Evolutionary conservation across 2,329 filamentous ascomycete species (phyloP).

Genomic region (Rutstroemia sydowiana): DNA sequence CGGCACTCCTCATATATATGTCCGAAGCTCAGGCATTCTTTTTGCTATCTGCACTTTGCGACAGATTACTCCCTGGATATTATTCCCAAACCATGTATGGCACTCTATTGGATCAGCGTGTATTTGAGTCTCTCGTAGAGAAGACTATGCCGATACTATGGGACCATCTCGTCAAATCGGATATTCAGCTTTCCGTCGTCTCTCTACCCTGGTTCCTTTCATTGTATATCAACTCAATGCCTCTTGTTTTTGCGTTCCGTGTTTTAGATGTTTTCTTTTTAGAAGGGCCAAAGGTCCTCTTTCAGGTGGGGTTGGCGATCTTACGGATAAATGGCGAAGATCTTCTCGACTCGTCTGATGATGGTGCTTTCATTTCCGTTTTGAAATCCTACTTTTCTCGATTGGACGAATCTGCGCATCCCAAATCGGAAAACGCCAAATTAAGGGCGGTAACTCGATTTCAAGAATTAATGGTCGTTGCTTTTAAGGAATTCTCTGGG

Average conservation of each 20-base stretch:
- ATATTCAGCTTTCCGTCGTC: constrained; percentile 94
- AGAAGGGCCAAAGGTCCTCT: constrained; percentile 93
- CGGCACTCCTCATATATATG: constrained; percentile 97
- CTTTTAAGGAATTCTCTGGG: constrained; percentile 94
- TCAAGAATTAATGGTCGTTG: constrained; percentile 97
- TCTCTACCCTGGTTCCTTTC: constrained; percentile 97
- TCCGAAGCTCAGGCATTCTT: constrained; percentile 96
- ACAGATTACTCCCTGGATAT: constrained; percentile 88
- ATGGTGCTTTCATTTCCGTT: constrained; percentile 93
- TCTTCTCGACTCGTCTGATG: constrained; percentile 83
- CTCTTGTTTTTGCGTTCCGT: constrained; percentile 91
- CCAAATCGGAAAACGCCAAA: constrained; percentile 91
- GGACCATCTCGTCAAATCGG: constrained; percentile 95
- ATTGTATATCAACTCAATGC: constrained; percentile 99
- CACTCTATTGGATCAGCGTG: constrained; percentile 89
- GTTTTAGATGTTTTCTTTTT: constrained; percentile 98
- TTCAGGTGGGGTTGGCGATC: constrained; percentile 96
- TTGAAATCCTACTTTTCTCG: constrained; percentile 91
- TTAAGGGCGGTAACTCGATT: constrained; percentile 89
- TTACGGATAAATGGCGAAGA: constrained; percentile 95
- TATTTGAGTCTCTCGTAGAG: constrained; percentile 97
- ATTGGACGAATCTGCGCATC: constrained; percentile 91
- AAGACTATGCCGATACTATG: constrained; percentile 97
- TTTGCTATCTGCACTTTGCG: constrained; percentile 82
- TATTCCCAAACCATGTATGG: constrained; percentile 99